phyloP scores from a whole-genome alignment of 306 rosid species.

The Canavalia ensiformis region DNA sequence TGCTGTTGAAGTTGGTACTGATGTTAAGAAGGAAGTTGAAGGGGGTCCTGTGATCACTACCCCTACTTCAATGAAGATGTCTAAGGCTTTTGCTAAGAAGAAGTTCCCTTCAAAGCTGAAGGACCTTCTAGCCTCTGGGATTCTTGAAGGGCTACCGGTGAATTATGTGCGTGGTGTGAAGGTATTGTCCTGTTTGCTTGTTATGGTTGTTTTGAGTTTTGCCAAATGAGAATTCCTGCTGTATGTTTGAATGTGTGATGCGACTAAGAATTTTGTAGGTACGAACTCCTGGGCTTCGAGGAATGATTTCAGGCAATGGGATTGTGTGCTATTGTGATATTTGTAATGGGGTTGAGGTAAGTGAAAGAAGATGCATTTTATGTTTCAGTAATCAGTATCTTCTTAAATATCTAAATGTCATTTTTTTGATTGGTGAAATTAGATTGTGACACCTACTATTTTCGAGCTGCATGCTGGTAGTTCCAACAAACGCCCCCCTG shows the following conservation, averaged over 20 bases:
- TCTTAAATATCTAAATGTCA: not conserved
- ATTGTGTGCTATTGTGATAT: constrained; percentile 62
- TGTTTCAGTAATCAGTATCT: not conserved
- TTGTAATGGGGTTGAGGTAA: constrained; percentile 70
- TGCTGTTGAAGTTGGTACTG: constrained; percentile 22
- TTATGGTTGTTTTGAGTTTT: not conserved
- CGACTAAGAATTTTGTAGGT: constrained; percentile 55
- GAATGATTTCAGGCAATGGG: constrained; percentile 67
- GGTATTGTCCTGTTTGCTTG: constrained; percentile 54
- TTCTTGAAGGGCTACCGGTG: constrained; percentile 76
- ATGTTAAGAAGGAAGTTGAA: not conserved
- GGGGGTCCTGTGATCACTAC: constrained; percentile 13
- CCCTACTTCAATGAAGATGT: constrained; percentile 36
- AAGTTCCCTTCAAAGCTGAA: constrained; percentile 67
- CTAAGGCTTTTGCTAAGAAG: constrained; percentile 32
- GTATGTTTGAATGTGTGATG: not conserved
- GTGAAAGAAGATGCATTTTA: constrained; percentile 39
- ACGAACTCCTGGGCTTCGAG: constrained; percentile 55
- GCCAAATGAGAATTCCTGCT: not conserved
- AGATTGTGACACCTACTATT: constrained; percentile 69
- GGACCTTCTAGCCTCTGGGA: constrained; percentile 72
- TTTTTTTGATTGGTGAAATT: constrained; percentile 8
- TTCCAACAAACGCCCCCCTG: constrained; percentile 75
- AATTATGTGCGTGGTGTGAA: constrained; percentile 62
- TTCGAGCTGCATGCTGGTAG: constrained; percentile 89